phyloP scores from a whole-genome alignment of 2,329 filamentous ascomycete genomes.

The Colletotrichum caudatum region DNA sequence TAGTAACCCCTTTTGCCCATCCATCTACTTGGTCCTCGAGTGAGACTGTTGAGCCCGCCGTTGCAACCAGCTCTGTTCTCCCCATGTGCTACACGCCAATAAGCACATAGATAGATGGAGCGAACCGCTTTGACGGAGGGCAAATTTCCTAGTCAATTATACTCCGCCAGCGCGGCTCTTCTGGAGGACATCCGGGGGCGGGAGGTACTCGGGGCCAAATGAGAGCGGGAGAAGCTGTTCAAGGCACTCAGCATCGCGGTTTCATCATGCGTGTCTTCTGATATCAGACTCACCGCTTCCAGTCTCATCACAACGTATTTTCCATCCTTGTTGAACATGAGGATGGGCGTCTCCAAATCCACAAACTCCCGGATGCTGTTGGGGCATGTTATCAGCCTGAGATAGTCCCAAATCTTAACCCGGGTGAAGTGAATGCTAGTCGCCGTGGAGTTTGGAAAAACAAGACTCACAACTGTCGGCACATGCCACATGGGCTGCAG shows the following conservation, averaged over 20 bases:
- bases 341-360: constrained; percentile 75
- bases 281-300: constrained; percentile 65
- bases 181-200: constrained; percentile 50
- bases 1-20: neutral
- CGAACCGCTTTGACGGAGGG: neutral
- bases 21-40: neutral
- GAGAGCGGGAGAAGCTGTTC: constrained; percentile 74
- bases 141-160: neutral
- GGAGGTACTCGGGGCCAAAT: constrained; percentile 73
- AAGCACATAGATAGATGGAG: neutral
- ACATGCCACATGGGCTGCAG: constrained; percentile 92
- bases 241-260: constrained; percentile 2
- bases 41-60: neutral
- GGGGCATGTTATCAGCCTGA: constrained; percentile 20
- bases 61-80: neutral
- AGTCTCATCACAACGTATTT: constrained; percentile 78
- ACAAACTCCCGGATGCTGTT: constrained; percentile 82
- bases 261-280: neutral
- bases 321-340: constrained; percentile 92
- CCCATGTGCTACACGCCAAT: neutral
- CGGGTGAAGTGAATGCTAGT: neutral
- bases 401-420: neutral
- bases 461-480: constrained; percentile 82
- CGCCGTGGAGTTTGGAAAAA: neutral
- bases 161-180: constrained; percentile 22